Evolutionary conservation across 805 yeast species (phyloP).

Genomic region (Spathaspora boniae): DNA sequence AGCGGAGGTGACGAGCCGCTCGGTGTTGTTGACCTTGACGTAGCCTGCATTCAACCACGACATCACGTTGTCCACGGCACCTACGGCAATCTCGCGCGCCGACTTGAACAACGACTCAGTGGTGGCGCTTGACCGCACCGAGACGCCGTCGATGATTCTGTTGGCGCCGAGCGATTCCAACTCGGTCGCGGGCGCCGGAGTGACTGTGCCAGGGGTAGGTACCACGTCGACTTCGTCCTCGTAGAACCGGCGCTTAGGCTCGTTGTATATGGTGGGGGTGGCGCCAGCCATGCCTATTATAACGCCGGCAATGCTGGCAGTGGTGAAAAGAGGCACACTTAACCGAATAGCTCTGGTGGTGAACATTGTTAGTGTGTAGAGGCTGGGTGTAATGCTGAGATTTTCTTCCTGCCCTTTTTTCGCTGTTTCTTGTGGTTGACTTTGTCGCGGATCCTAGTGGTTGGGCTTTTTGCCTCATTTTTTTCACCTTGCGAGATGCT

Average conservation of each 20-base stretch:
- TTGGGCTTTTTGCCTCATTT: too few species aligned
- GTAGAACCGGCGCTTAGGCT: constrained; percentile 40
- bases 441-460: too few species aligned
- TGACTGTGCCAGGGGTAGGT: constrained; percentile 50
- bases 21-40: constrained; percentile 51
- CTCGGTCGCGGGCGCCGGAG: constrained; percentile 41
- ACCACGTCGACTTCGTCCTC: constrained; percentile 45
- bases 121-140: constrained; percentile 48
- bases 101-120: constrained; percentile 47
- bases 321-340: constrained; percentile 1
- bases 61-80: constrained; percentile 22
- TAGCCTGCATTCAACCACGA: constrained; percentile 46
- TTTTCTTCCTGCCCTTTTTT: neutral
- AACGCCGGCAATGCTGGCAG: constrained; percentile 2
- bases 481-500: too few species aligned
- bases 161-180: constrained; percentile 44
- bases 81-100: constrained; percentile 43
- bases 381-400: neutral
- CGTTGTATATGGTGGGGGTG: constrained; percentile 4
- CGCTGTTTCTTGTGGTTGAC: neutral
- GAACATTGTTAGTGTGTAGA: too few species aligned
- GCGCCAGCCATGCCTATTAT: neutral
- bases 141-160: constrained; percentile 50
- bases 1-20: constrained; percentile 60
- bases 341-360: constrained; percentile 8